These are phyloP conservation scores for Berkeleyomyces rouxiae DNA, from an alignment of 2,329 filamentous ascomycete genomes.

Conservation along the genomic window DNA sequence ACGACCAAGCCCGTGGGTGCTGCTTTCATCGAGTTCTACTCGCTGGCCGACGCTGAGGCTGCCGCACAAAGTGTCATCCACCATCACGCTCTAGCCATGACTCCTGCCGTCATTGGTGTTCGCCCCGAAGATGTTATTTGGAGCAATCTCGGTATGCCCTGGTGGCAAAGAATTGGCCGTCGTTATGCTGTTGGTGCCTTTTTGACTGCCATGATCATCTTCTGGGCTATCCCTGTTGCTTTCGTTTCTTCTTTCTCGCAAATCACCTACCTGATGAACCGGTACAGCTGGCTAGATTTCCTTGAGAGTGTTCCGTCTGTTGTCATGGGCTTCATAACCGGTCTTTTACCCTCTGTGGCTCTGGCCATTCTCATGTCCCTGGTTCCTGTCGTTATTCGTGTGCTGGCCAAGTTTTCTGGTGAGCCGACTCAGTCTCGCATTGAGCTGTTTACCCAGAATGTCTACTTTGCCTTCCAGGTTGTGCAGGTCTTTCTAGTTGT, in stretches of 20 bases:
- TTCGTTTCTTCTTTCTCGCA: constrained; percentile 78
- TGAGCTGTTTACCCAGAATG: constrained; percentile 79
- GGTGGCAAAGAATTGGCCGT: constrained; percentile 71
- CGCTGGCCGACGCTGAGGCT: constrained; percentile 66
- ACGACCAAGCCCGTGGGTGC: constrained; percentile 52
- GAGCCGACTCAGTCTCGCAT: constrained; percentile 64
- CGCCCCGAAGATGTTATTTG: constrained; percentile 74
- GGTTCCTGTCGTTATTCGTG: constrained; percentile 59
- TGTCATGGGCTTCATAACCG: constrained; percentile 72
- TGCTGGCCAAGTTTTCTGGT: constrained; percentile 60
- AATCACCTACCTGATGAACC: constrained; percentile 47
- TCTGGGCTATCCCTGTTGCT: constrained; percentile 65
- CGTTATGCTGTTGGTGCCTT: constrained; percentile 53
- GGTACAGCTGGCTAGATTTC: constrained; percentile 56
- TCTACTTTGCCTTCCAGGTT: constrained; percentile 81
- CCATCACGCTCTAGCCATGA: constrained; percentile 74
- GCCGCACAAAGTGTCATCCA: constrained; percentile 79
- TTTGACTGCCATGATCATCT: constrained; percentile 63
- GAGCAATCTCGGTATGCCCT: constrained; percentile 65
- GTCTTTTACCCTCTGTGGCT: constrained; percentile 64
- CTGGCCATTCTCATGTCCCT: constrained; percentile 74
- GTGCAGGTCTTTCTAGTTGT: constrained; percentile 83
- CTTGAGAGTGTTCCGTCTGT: constrained; percentile 50
- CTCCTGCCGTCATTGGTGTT: constrained; percentile 69
- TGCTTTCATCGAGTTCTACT: constrained; percentile 81